phyloP scores from a whole-genome alignment of 208 protist genomes.

The Crithidia bombi region DNA sequence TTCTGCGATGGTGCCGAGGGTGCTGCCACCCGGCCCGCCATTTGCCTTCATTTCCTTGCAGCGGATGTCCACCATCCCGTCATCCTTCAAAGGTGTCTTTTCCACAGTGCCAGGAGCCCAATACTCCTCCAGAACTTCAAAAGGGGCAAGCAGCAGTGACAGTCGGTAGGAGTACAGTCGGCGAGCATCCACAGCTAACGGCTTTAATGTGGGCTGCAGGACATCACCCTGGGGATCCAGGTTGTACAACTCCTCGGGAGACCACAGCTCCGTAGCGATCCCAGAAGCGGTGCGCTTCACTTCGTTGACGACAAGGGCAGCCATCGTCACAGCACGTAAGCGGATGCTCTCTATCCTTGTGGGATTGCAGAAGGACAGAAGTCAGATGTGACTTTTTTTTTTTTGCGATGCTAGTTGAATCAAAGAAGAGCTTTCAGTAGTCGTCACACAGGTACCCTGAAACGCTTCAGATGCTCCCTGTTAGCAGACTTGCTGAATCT shows the following conservation, averaged over 20 bases:
- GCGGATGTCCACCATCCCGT: slow-evolving; percentile 9
- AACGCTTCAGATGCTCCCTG: neutral
- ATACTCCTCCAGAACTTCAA: slow-evolving; percentile 29
- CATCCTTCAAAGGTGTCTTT: slow-evolving; percentile 8
- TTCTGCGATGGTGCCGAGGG: slow-evolving; percentile 27
- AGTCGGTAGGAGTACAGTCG: slow-evolving; percentile 24
- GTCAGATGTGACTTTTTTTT: neutral
- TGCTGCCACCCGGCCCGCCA: slow-evolving; percentile 11
- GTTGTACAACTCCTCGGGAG: slow-evolving; percentile 34
- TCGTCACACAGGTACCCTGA: no score
- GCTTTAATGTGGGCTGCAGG: slow-evolving; percentile 20
- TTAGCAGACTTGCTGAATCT: neutral
- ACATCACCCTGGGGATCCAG: slow-evolving; percentile 23
- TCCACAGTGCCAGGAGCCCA: slow-evolving; percentile 16
- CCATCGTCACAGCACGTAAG: neutral
- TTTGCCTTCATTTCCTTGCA: slow-evolving; percentile 18
- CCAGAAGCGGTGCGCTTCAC: slow-evolving; percentile 16
- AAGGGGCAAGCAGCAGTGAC: slow-evolving; percentile 27
- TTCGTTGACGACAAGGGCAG: neutral
- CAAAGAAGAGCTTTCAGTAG: no score
- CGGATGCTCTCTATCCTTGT: no score
- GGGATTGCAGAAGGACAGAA: no score
- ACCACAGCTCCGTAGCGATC: slow-evolving; percentile 32
- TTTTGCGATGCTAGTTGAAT: no score
- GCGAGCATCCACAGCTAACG: slow-evolving; percentile 8